phyloP scores from a whole-genome alignment of 306 rosid genomes.

The Rosa rugosa region DNA sequence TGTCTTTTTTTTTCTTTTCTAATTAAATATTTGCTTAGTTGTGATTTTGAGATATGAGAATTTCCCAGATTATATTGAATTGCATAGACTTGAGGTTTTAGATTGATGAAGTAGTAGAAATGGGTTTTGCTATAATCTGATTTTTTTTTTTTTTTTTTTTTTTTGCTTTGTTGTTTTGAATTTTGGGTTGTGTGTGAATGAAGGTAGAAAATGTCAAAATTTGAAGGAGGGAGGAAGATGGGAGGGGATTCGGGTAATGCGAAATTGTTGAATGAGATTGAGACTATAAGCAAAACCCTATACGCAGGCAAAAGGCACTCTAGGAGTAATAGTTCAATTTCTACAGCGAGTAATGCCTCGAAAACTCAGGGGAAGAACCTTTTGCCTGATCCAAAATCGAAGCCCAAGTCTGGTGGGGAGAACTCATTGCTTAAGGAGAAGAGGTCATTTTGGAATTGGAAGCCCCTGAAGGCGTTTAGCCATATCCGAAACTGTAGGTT shows the following conservation, averaged over 20 bases:
- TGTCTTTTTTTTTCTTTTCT: neutral
- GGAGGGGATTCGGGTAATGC: constrained; percentile 52
- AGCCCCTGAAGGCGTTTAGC: constrained; percentile 61
- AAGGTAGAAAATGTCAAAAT: constrained; percentile 49
- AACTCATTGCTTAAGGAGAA: constrained; percentile 62
- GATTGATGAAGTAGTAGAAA: constrained; percentile 6
- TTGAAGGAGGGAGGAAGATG: constrained; percentile 56
- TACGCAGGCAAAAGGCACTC: constrained; percentile 38
- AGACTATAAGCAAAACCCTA: constrained; percentile 56
- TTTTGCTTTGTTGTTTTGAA: neutral
- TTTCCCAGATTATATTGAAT: constrained; percentile 6
- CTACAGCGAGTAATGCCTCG: constrained; percentile 28
- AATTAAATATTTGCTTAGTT: neutral
- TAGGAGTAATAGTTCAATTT: constrained; percentile 31
- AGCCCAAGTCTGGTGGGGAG: constrained; percentile 37
- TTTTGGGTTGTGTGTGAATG: constrained; percentile 16
- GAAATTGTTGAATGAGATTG: constrained; percentile 63
- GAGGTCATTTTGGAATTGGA: constrained; percentile 90
- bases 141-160: neutral
- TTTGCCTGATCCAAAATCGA: constrained; percentile 41
- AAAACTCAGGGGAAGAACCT: constrained; percentile 37
- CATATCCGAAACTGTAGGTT: constrained; percentile 59
- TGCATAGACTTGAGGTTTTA: neutral
- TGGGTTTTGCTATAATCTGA: constrained; percentile 24
- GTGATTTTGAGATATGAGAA: neutral